These are phyloP conservation scores for Fusarium pininemorale DNA, from an alignment of 2,329 filamentous ascomycete species.

Conservation along the genomic window DNA sequence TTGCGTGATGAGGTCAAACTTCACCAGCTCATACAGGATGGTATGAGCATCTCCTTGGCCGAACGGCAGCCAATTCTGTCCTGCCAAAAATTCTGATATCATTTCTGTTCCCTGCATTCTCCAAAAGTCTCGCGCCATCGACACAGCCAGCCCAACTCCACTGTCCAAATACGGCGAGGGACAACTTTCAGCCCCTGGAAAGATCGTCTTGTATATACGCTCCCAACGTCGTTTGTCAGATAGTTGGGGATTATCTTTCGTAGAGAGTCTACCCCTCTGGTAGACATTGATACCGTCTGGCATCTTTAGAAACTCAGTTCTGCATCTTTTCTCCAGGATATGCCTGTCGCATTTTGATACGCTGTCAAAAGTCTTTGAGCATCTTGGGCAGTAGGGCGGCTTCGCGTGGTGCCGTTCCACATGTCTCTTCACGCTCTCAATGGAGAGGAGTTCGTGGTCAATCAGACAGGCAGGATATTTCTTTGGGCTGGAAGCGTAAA, in stretches of 20 bases:
- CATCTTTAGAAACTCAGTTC: background rate
- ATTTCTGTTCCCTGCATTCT: background rate
- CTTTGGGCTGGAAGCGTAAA: rapidly evolving
- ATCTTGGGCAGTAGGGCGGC: background rate
- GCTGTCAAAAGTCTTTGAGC: background rate
- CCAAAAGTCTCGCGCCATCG: background rate
- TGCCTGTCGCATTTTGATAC: background rate
- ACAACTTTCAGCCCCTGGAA: background rate
- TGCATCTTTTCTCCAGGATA: background rate
- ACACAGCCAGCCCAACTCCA: background rate
- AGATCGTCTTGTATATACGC: rapidly evolving
- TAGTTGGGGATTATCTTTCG: background rate
- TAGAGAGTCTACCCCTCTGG: background rate
- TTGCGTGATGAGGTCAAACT: background rate
- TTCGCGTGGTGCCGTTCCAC: rapidly evolving
- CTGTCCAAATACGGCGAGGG: background rate
- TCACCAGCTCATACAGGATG: background rate
- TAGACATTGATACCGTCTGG: background rate
- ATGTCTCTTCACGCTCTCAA: rapidly evolving
- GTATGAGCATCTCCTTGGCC: background rate
- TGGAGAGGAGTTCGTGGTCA: rapidly evolving
- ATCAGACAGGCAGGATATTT: background rate
- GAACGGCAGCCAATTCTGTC: background rate
- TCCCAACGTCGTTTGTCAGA: background rate
- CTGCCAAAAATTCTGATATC: background rate